phyloP scores from a whole-genome alignment of 1,284 basidiomycete genomes.

The Somion occarium region DNA sequence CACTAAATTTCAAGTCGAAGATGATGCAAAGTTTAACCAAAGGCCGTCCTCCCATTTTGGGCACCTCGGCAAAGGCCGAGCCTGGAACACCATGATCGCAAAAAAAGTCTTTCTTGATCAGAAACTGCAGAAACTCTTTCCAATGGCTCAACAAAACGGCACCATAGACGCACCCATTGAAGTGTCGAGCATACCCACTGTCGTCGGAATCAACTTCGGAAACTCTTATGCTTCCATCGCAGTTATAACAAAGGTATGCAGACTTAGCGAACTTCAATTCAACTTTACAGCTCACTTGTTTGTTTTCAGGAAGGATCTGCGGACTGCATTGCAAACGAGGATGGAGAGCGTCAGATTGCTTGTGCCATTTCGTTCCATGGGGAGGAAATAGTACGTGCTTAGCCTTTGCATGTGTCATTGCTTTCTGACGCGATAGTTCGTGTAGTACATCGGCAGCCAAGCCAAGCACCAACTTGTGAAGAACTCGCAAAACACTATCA shows the following conservation, averaged over 20 bases:
- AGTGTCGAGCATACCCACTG: slow-evolving; percentile 38
- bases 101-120: too few species aligned
- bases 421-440: neutral
- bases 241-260: slow-evolving; percentile 85
- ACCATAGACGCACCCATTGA: slow-evolving; percentile 31
- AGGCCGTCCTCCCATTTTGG: too few species aligned
- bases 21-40: too few species aligned
- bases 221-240: slow-evolving; percentile 95
- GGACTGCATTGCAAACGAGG: slow-evolving; percentile 96
- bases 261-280: neutral
- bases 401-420: neutral
- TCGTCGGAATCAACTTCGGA: slow-evolving; percentile 96
- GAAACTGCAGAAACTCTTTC: neutral
- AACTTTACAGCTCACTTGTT: neutral
- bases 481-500: slow-evolving; percentile 93
- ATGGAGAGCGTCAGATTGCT: slow-evolving; percentile 97
- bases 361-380: slow-evolving; percentile 92
- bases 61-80: too few species aligned
- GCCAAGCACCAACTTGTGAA: slow-evolving; percentile 95
- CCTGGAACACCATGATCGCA: too few species aligned
- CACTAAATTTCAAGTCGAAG: too few species aligned
- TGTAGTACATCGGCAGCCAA: slow-evolving; percentile 93
- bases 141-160: slow-evolving; percentile 29
- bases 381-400: slow-evolving; percentile 72
- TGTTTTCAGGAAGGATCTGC: slow-evolving; percentile 73